Evolutionary conservation across 768 basidiomycete species (phyloP), one percentile per base, ranked within the genome.

Genomic region (Flagelloscypha sp.): DNA sequence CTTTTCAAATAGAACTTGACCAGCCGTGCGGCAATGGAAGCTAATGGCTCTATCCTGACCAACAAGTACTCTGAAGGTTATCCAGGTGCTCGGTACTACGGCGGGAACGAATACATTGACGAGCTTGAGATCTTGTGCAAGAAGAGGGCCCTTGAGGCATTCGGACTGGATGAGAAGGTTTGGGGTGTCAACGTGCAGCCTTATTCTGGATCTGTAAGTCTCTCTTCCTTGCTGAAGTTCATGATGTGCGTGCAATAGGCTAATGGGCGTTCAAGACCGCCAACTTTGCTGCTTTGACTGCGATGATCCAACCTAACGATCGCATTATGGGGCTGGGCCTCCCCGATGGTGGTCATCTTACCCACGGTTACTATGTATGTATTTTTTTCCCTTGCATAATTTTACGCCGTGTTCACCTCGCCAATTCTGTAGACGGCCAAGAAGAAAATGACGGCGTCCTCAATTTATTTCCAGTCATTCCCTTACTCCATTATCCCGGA

Each of bases 101-200:
- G 90, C 50, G 94, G 94, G 39, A 99, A 98, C 66, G 95, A 98
- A 63, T 84, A 84, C 67, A 84, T 97, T 48, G 95, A 98, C 55
- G 88, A 95, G 56, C 84, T 99, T 52, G 95, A 98, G 64, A 62
- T 74, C 42, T 79, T 99, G 39, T 90, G 88, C 68, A 89, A 90
- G 58, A 81, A 92, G 63, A 89, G 95, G 53, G 95, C 95, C 21
- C 76, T 99, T 46, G 66, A 84, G 59, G 94, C 94, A 3, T 99
- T 97, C 77, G 79, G 88, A 71, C 84, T 97, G 45, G 90, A 97
- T 65, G 76, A 86, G 27, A 69, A 65, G 31, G 76, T 80, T 59
- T 98, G 95, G 95, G 94, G 94, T 48, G 92, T 99, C 62, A 98
- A 98, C 55, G 95, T 99, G 38, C 95, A 99, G 62, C 95, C 95